phyloP scores from a whole-genome alignment of 2,329 filamentous ascomycete species.

The Claviceps humidiphila region DNA sequence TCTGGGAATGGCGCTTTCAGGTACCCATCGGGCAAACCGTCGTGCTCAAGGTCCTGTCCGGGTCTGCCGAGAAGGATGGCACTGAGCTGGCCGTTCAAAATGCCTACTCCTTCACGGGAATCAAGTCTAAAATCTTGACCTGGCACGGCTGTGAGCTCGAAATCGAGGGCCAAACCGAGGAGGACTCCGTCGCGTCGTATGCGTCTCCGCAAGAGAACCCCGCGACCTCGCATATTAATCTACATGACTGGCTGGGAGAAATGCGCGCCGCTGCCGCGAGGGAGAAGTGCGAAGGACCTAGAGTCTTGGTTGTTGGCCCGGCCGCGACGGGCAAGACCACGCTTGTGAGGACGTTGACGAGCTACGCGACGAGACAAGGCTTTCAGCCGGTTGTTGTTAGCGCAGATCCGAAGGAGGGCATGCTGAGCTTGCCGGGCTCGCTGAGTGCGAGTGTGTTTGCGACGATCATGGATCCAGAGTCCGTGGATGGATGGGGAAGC shows the following conservation, averaged over 20 bases:
- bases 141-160: constrained; percentile 86
- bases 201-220: constrained; percentile 64
- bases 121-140: constrained; percentile 79
- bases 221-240: constrained; percentile 66
- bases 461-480: constrained; percentile 68
- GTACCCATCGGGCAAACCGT: constrained; percentile 38
- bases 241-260: constrained; percentile 74
- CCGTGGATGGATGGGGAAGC: constrained; percentile 74
- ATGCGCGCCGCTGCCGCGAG: constrained; percentile 49
- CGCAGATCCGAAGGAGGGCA: constrained; percentile 66
- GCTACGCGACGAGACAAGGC: constrained; percentile 63
- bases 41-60: constrained; percentile 52
- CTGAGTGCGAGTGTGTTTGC: constrained; percentile 78
- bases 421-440: constrained; percentile 67
- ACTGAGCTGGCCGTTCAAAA: constrained; percentile 77
- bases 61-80: constrained; percentile 87
- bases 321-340: constrained; percentile 74
- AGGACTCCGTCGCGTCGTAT: constrained; percentile 46
- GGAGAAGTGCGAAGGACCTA: constrained; percentile 45
- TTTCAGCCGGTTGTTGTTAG: constrained; percentile 74
- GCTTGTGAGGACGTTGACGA: constrained; percentile 61
- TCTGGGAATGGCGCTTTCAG: constrained; percentile 70
- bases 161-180: constrained; percentile 47
- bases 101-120: constrained; percentile 67
- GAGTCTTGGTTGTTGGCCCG: constrained; percentile 74